Conservation (phyloP, 805 yeast genomes). For the Yarrowia sp. region DNA sequence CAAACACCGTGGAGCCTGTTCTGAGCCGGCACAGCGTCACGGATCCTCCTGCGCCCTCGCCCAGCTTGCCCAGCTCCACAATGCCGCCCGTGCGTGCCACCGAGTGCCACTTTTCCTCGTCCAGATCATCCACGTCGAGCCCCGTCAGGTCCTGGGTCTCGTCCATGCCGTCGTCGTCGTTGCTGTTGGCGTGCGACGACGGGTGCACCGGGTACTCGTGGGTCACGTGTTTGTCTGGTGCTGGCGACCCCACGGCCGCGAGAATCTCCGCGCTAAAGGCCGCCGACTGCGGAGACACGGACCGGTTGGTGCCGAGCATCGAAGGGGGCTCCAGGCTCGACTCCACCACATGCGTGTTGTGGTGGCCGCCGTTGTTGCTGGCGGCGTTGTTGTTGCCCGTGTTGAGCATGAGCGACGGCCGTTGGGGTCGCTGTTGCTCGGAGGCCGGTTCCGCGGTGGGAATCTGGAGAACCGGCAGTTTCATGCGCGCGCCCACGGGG, state of each 20-base stretch:
- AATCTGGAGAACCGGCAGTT: constrained; percentile 45
- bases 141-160: constrained; percentile 29
- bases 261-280: constrained; percentile 44
- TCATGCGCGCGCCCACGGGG: constrained; percentile 40
- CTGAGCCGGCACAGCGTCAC: constrained; percentile 78
- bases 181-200: constrained; percentile 8
- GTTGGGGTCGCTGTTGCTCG: constrained; percentile 5
- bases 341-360: constrained; percentile 33
- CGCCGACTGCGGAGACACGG: constrained; percentile 41
- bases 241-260: constrained; percentile 43
- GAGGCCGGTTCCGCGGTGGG: constrained; percentile 41
- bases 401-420: constrained; percentile 37
- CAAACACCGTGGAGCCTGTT: constrained; percentile 72
- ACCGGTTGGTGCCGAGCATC: constrained; percentile 5
- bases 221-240: constrained; percentile 17
- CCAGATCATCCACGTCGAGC: constrained; percentile 54
- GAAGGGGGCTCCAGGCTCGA: constrained; percentile 17
- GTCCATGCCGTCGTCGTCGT: constrained; percentile 28
- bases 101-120: constrained; percentile 77
- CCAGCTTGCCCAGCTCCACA: constrained; percentile 71
- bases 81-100: constrained; percentile 67
- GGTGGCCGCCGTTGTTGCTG: not conserved
- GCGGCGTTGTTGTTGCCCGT: constrained; percentile 1
- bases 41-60: constrained; percentile 95
- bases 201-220: constrained; percentile 38